Percentiles rank a stretch among this genome's conserved stretches.
phyloP scores from a whole-genome alignment of 108 stramenopile species.

The Nitzschia sp. region DNA sequence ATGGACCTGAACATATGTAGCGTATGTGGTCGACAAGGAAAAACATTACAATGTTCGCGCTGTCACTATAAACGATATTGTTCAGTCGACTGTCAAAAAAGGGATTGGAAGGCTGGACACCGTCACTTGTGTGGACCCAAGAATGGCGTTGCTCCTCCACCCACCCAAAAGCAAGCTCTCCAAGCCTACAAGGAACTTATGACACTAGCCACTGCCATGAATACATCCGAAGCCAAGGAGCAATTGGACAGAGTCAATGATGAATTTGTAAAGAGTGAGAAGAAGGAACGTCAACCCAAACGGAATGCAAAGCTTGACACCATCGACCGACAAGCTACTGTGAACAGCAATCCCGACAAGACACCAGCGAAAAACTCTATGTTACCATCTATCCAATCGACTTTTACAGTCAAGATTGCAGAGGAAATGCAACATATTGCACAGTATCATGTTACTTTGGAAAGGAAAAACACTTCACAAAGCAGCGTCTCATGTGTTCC shows the following conservation, averaged over 20 bases:
- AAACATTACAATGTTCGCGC: slow-evolving; percentile 25
- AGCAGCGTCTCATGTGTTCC: too few species aligned
- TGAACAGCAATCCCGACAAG: neutral
- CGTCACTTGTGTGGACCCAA: slow-evolving; percentile 8
- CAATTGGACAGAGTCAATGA: slow-evolving; percentile 12
- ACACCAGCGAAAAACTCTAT: neutral
- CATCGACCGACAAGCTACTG: neutral
- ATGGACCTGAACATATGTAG: too few species aligned
- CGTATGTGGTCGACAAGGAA: neutral
- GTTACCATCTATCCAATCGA: neutral
- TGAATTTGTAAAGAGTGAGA: neutral
- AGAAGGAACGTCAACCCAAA: too few species aligned
- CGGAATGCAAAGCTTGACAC: too few species aligned
- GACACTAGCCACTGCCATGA: slow-evolving; percentile 1
- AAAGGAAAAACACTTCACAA: too few species aligned
- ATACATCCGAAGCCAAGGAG: slow-evolving; percentile 9
- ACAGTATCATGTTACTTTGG: slow-evolving; percentile 11
- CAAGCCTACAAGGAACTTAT: slow-evolving; percentile 20
- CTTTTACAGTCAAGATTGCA: neutral
- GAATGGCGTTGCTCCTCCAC: neutral
- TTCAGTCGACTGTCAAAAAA: slow-evolving; percentile 41
- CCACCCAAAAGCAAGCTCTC: slow-evolving; percentile 6
- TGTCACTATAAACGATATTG: slow-evolving; percentile 43
- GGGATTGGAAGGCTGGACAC: slow-evolving; percentile 39
- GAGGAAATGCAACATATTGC: slow-evolving; percentile 37